Conservation (phyloP, 768 basidiomycete species). For the Podaxis sp. region DNA sequence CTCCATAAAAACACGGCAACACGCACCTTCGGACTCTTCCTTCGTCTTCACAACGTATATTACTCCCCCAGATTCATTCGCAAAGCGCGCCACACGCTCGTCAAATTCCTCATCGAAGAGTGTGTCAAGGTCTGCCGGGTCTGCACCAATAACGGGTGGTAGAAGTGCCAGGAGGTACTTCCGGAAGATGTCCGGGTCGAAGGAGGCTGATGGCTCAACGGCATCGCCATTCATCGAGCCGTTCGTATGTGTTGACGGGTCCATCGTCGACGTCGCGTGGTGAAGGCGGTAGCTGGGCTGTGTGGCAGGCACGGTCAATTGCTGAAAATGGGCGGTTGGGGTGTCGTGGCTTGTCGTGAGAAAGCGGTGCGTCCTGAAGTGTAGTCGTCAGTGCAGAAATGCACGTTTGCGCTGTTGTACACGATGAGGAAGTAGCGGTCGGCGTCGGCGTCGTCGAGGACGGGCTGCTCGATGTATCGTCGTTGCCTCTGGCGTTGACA, state of each 20-base stretch:
- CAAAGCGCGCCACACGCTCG: conserved; percentile 72
- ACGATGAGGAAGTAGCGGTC: neutral
- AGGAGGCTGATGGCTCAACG: conserved; percentile 27
- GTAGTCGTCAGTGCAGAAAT: neutral
- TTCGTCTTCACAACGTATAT: conserved; percentile 80
- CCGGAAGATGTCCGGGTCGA: conserved; percentile 69
- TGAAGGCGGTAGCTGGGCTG: neutral
- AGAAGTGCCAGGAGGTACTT: conserved; percentile 68
- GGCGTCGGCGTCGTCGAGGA: neutral
- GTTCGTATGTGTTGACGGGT: conserved; percentile 19
- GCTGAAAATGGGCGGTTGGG: neutral
- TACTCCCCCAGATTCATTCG: conserved; percentile 68
- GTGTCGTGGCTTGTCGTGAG: neutral
- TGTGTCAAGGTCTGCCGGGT: conserved; percentile 56
- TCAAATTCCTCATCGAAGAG: conserved; percentile 73
- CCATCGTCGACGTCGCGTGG: conserved; percentile 13
- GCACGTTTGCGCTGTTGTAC: neutral
- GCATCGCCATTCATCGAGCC: conserved; percentile 24
- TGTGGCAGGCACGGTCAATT: neutral
- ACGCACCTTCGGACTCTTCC: conserved; percentile 70
- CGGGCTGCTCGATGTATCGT: neutral
- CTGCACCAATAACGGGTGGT: conserved; percentile 79
- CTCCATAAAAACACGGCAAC: neutral
- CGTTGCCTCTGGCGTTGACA: neutral
- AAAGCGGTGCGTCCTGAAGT: neutral